Percentiles rank a stretch among this genome's conserved stretches.
phyloP scores from a whole-genome alignment of 352 stramenopile species.

The Globisporangium ultimum region DNA sequence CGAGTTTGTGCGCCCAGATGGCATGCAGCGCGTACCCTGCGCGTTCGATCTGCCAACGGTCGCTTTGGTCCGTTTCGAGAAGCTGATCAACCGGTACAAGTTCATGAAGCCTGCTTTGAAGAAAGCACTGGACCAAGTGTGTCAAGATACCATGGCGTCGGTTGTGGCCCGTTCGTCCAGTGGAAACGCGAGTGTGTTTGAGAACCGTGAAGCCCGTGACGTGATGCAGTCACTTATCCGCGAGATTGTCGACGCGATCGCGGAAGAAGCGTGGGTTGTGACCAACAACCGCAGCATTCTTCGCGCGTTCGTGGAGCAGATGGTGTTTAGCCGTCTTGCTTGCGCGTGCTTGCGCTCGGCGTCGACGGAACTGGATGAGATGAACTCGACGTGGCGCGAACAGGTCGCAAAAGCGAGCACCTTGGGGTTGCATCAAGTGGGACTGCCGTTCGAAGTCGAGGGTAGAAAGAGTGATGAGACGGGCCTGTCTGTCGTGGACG shows the following conservation, averaged over 20 bases:
- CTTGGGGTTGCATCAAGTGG: constrained; percentile 51
- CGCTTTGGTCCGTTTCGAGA: constrained; percentile 64
- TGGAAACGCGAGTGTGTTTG: constrained; percentile 31
- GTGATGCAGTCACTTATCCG: constrained; percentile 71
- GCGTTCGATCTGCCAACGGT: constrained; percentile 37
- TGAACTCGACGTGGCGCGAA: constrained; percentile 64
- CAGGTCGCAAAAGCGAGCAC: constrained; percentile 37
- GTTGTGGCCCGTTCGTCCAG: constrained; percentile 29
- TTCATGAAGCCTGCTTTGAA: constrained; percentile 60
- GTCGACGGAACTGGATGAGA: constrained; percentile 58
- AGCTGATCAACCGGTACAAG: constrained; percentile 55
- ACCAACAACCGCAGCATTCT: constrained; percentile 25
- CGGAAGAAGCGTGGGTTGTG: constrained; percentile 30
- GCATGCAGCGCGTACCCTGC: constrained; percentile 23
- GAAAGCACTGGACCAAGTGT: constrained; percentile 60
- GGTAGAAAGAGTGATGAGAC: not conserved
- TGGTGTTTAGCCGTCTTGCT: constrained; percentile 69
- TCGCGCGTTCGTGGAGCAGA: constrained; percentile 62
- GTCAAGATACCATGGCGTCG: constrained; percentile 55
- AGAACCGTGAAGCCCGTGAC: constrained; percentile 44
- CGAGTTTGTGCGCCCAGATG: constrained; percentile 21
- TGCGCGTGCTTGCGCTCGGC: constrained; percentile 57
- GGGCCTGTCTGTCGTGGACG: constrained; percentile 2
- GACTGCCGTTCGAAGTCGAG: constrained; percentile 40
- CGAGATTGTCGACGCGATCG: constrained; percentile 56